A percentile compares a stretch with the other conserved stretches of the same genome.
phyloP scores from a whole-genome alignment of 345 rosid species.

The Populus tremula region DNA sequence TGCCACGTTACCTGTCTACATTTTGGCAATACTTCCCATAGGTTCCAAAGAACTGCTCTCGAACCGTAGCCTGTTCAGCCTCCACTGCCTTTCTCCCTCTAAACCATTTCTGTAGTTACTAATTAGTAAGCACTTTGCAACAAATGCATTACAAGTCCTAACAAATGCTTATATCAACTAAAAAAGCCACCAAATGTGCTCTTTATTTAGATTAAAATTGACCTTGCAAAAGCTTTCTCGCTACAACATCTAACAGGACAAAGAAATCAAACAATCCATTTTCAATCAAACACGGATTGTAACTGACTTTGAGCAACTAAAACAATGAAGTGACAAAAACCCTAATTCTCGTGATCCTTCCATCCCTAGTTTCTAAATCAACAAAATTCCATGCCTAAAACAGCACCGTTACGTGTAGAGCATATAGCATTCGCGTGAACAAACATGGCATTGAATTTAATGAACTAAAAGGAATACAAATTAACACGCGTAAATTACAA shows the following conservation, averaged over 20 bases:
- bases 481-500: not conserved
- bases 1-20: conserved; percentile 58
- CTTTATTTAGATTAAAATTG: not conserved
- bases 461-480: not conserved
- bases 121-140: conserved; percentile 38
- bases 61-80: conserved; percentile 59
- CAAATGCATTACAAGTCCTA: not conserved
- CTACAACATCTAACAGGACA: not conserved
- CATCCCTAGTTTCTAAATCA: not conserved
- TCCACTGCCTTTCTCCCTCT: conserved; percentile 80
- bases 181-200: not conserved
- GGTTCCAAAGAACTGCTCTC: conserved; percentile 55
- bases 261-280: not conserved
- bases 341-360: not conserved
- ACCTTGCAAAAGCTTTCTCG: not conserved
- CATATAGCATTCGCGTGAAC: not conserved
- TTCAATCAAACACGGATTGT: not conserved
- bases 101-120: conserved; percentile 79
- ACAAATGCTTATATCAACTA: not conserved
- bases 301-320: not conserved
- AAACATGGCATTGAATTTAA: not conserved
- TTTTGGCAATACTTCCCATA: conserved; percentile 67
- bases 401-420: not conserved
- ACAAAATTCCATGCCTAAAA: not conserved
- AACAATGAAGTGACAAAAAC: not conserved